Conservation (phyloP, 1,284 basidiomycete genomes). For the Earliella scabrosa region DNA sequence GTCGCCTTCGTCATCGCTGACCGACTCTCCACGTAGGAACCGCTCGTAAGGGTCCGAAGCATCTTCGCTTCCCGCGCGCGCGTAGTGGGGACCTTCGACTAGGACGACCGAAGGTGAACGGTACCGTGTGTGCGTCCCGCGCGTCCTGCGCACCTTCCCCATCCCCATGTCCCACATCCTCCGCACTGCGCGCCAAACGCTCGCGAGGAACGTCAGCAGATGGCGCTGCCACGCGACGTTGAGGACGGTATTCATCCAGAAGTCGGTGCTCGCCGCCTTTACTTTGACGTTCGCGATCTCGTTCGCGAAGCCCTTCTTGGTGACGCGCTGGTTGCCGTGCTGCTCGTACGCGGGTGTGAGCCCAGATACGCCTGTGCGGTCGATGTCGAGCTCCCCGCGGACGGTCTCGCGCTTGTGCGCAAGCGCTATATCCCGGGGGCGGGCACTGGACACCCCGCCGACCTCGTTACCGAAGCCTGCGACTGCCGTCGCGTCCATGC, state of each 20-base stretch:
- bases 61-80: constrained; percentile 3
- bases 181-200: constrained; percentile 42
- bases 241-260: constrained; percentile 42
- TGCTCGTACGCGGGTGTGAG: constrained; percentile 36
- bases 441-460: constrained; percentile 48
- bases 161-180: constrained; percentile 38
- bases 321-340: constrained; percentile 23
- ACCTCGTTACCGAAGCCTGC: constrained; percentile 78
- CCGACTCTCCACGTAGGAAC: constrained; percentile 65
- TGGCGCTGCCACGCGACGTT: constrained; percentile 51
- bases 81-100: neutral
- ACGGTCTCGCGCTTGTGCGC: constrained; percentile 27
- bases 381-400: constrained; percentile 45
- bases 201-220: constrained; percentile 40
- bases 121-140: neutral
- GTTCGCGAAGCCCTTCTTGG: constrained; percentile 40
- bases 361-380: constrained; percentile 44
- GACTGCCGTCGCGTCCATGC: constrained; percentile 71
- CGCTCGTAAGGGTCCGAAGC: constrained; percentile 50
- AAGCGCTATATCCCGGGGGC: constrained; percentile 24
- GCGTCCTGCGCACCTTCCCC: constrained; percentile 26
- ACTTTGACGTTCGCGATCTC: constrained; percentile 42
- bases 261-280: constrained; percentile 37
- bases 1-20: constrained; percentile 66
- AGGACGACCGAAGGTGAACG: neutral